Percentiles rank a stretch among this genome's conserved stretches.
These are phyloP conservation scores for Heteromeles arbutifolia DNA, from an alignment of 306 rosid genomes.

Conservation along the genomic window DNA sequence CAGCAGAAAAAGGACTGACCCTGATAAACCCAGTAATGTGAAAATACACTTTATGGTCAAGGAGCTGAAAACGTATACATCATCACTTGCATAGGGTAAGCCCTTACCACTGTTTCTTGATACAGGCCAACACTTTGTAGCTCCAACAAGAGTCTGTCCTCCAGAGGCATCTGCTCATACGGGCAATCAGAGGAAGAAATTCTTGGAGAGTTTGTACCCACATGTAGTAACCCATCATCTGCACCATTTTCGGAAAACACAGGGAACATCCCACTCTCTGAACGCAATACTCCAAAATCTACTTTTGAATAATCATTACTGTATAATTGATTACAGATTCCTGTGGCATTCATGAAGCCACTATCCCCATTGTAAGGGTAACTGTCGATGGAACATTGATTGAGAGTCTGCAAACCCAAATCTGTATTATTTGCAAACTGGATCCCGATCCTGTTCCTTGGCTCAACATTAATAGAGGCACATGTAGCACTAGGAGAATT, in stretches of 20 bases:
- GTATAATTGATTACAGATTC: conserved; percentile 25
- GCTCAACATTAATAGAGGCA: conserved; percentile 30
- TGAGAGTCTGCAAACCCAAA: conserved; percentile 19
- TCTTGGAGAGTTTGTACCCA: conserved; percentile 24
- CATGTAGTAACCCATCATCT: conserved; percentile 33
- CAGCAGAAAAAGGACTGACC: neutral
- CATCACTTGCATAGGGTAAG: conserved; percentile 5
- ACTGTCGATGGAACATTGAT: conserved; percentile 26
- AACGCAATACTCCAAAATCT: conserved; percentile 23
- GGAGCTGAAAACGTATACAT: neutral
- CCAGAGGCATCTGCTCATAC: conserved; percentile 49
- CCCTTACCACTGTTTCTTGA: conserved; percentile 70
- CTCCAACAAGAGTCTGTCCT: conserved; percentile 70
- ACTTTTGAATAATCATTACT: conserved; percentile 21
- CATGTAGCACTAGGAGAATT: conserved; percentile 25
- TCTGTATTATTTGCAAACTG: conserved; percentile 22
- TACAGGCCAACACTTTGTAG: conserved; percentile 63
- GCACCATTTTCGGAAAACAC: conserved; percentile 37
- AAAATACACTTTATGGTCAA: neutral
- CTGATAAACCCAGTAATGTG: neutral
- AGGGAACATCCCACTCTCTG: conserved; percentile 27
- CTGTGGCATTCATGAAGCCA: conserved; percentile 22
- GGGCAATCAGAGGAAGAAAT: conserved; percentile 27
- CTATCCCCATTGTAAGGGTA: conserved; percentile 48
- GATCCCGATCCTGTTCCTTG: conserved; percentile 20